Conservation (phyloP, 2,329 filamentous ascomycete species). For the Fusarium duplospermum region DNA sequence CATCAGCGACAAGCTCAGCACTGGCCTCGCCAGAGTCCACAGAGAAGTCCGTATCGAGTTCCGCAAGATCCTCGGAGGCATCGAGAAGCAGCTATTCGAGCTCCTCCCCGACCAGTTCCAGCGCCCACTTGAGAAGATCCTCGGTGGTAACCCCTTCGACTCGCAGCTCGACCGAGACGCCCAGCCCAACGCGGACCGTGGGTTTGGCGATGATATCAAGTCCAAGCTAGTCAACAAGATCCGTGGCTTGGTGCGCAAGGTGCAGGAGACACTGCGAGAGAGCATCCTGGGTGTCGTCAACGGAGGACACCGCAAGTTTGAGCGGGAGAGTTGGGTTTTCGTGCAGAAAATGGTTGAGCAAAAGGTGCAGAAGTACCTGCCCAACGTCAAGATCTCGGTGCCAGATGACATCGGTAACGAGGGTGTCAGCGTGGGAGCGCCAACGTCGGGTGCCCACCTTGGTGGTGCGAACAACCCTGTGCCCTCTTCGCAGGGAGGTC, state of each 20-base stretch:
- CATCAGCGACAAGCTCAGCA: conserved; percentile 60
- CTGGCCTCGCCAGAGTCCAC: conserved; percentile 57
- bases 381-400: conserved; percentile 58
- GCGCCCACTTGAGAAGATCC: conserved; percentile 57
- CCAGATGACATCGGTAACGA: conserved; percentile 61
- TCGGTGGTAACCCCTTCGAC: conserved; percentile 60
- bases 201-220: conserved; percentile 58
- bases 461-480: conserved; percentile 48
- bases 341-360: conserved; percentile 59
- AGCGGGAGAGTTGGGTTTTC: conserved; percentile 59
- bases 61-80: conserved; percentile 56
- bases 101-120: conserved; percentile 57
- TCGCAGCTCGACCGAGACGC: conserved; percentile 54
- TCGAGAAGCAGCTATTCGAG: conserved; percentile 60
- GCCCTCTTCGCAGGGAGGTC: conserved; percentile 36
- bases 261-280: conserved; percentile 59
- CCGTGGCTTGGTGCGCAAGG: conserved; percentile 56
- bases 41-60: conserved; percentile 59
- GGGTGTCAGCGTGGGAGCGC: conserved; percentile 56
- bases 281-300: conserved; percentile 58
- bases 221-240: conserved; percentile 58
- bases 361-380: conserved; percentile 59
- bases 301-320: conserved; percentile 60
- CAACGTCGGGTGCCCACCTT: conserved; percentile 46
- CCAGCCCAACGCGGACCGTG: conserved; percentile 47